These are phyloP conservation scores for Verticillium longisporum DNA, from an alignment of 2,329 filamentous ascomycete genomes.

Conservation along the genomic window DNA sequence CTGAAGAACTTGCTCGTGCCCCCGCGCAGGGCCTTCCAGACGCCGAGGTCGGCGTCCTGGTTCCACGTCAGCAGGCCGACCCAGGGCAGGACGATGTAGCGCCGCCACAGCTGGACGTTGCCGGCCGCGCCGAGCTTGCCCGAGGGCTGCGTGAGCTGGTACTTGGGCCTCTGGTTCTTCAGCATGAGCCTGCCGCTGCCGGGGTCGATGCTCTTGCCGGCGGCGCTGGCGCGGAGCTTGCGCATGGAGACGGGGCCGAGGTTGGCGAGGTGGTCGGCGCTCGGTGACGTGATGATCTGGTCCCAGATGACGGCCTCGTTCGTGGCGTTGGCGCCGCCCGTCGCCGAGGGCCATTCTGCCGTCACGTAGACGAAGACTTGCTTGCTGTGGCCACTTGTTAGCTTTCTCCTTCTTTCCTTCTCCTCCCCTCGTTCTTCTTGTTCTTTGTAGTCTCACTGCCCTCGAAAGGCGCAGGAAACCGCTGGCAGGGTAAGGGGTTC, in stretches of 20 bases:
- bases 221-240: slow-evolving; percentile 53
- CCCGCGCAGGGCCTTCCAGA: slow-evolving; percentile 59
- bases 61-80: slow-evolving; percentile 86
- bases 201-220: slow-evolving; percentile 54
- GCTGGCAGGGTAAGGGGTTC: neutral
- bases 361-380: slow-evolving; percentile 96
- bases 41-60: slow-evolving; percentile 44
- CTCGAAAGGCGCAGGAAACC: too few species aligned
- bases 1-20: slow-evolving; percentile 59
- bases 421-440: too few species aligned
- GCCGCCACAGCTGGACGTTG: slow-evolving; percentile 71
- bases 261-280: slow-evolving; percentile 56
- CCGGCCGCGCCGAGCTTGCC: slow-evolving; percentile 68
- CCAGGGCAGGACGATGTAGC: slow-evolving; percentile 98
- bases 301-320: slow-evolving; percentile 93
- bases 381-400: slow-evolving; percentile 38
- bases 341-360: slow-evolving; percentile 56
- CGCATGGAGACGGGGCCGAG: slow-evolving; percentile 52
- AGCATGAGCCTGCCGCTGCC: slow-evolving; percentile 65
- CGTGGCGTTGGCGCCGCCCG: slow-evolving; percentile 26
- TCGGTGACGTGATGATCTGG: slow-evolving; percentile 74
- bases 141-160: slow-evolving; percentile 88
- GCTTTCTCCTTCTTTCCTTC: neutral
- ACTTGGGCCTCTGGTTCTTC: slow-evolving; percentile 85
- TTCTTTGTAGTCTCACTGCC: too few species aligned